Base-by-base conservation (phyloP, 2,329 filamentous ascomycete genomes). In the Colletotrichum godetiae region DNA sequence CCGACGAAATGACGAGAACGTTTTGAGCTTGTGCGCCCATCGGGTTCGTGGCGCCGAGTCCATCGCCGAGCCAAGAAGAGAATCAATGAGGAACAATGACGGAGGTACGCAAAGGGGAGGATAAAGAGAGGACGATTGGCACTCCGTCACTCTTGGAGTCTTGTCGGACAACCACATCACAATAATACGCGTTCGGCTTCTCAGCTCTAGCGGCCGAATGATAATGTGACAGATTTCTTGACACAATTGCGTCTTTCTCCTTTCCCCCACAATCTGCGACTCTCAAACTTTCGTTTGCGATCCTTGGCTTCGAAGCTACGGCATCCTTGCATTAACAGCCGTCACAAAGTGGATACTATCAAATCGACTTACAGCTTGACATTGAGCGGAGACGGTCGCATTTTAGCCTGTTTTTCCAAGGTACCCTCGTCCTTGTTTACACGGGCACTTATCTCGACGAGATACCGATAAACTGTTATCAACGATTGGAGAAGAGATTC, bases 151-250 rank as follows among this genome's bases (percentile, higher is more conserved):
- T 15, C 15, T 19, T 19, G 15, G 37, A 42, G 15, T 42, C 37
- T 49, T 49, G 42, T 49, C 19, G 24, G 53, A 56, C 24, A 27
- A 56, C 53, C 53, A 56, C 11, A 10, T 29, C 53, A 56, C 11
- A 29, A 56, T 15, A 29, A 56, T 15, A 56, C 53, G 22, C 1
- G 13, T 56, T 56, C 27, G 27, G 35, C 29, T 46, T 15, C 52
- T 37, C 15, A 65, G 53, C 67, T 66, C 55, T 70, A 70, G 67
- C 42, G 61, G 60, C 67, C 67, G 67, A 70, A n/a, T 53, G 67
- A 70, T 49, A 58, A 66, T 37, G 27, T 65, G 37, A 1, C 29
- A 37, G 5, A n/a, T 37, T 55, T 60, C 55, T 22, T 49, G 42
- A n/a, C 19, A 4, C 42, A 49, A 22, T 49, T 22, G 8, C 19